Base-by-base conservation (phyloP, 495 filamentous ascomycete species). In the Penicillium lagena region DNA sequence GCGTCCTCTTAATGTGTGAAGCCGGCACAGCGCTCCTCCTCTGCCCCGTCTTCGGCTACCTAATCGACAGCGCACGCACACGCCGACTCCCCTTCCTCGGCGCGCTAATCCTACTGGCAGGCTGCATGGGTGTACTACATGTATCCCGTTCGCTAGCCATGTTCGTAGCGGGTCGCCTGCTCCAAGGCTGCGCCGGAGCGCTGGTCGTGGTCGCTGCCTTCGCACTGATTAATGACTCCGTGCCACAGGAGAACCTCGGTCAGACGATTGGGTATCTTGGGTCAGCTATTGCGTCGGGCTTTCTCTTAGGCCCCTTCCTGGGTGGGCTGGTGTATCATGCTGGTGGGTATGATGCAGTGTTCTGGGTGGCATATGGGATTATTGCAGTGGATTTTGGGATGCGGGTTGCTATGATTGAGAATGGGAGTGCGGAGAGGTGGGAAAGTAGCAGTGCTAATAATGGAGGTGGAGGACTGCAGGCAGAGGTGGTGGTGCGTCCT, bases 181-280 rank as follows among this genome's bases (percentile, higher is more conserved):
- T 86, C 13, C 81, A 87, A 56, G 81, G 83, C 7, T 59, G 75
- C 5, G 79, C 78, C 48, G 76, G 71, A 5, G 82, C 80, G 3
- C 68, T 81, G 34, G 82, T 86, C 1, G 82, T 79, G 70, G 81
- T 81, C 0, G 72, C 81, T 13, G 79, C 80, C 1, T 59, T 85
- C 15, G 78, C 81, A 0, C 58, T 85, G 39, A 62, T 78, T n/a
- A 58, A 77, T 11, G 78, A 83, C 50, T 78, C 79, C 9, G 79
- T 84, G 13, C 69, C 77, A 0, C 70, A 71, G 12, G 63, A 76
- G 36, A 75, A 76, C 35, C 51, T 83, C 35, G 79, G 80, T 2
- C 78, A 80, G 54, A 71, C 64, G 31, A 75, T 79, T 43, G 63
- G 74, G 28, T 68, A 62, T 31, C 55, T 66, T 35, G 57, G 63